These are phyloP conservation scores for Dianthus caryophyllus DNA, from an alignment of 148 eudicot species.

Conservation along the genomic window DNA sequence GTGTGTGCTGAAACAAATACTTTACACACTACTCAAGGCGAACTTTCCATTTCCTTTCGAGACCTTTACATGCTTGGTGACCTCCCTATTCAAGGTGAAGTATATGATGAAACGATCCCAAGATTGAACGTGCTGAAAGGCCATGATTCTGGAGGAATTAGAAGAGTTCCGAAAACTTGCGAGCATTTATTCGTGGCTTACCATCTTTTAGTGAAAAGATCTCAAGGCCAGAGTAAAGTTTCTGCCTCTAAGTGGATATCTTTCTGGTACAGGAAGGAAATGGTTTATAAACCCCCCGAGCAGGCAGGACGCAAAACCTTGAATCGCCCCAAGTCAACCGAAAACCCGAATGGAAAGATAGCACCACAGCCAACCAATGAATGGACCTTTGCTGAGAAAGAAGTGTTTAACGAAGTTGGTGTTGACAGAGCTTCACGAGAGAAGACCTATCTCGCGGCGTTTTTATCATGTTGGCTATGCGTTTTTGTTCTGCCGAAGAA, in stretches of 20 bases:
- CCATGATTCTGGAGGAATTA: background rate
- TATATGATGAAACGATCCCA: conserved; percentile 3
- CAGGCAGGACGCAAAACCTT: background rate
- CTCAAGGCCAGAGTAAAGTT: background rate
- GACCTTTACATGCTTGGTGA: background rate
- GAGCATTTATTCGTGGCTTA: background rate
- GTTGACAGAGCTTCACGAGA: background rate
- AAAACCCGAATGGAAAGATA: background rate
- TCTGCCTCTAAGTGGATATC: background rate
- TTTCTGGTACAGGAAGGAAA: background rate
- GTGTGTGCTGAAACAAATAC: background rate
- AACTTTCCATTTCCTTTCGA: background rate
- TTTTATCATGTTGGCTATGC: background rate
- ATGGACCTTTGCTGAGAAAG: background rate
- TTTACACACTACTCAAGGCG: background rate
- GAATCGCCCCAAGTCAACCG: background rate
- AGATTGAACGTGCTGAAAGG: too few relatives aligned
- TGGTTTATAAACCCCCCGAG: background rate
- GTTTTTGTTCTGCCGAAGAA: background rate
- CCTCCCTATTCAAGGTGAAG: background rate
- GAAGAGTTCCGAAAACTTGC: background rate
- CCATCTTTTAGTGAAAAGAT: background rate
- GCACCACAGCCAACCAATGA: too few relatives aligned
- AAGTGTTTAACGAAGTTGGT: background rate
- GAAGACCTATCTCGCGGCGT: background rate